A percentile compares a stretch with the other conserved stretches of the same genome.
Evolutionary conservation across 2,329 filamentous ascomycete species (phyloP).

Genomic region (Penicillium sp.): DNA sequence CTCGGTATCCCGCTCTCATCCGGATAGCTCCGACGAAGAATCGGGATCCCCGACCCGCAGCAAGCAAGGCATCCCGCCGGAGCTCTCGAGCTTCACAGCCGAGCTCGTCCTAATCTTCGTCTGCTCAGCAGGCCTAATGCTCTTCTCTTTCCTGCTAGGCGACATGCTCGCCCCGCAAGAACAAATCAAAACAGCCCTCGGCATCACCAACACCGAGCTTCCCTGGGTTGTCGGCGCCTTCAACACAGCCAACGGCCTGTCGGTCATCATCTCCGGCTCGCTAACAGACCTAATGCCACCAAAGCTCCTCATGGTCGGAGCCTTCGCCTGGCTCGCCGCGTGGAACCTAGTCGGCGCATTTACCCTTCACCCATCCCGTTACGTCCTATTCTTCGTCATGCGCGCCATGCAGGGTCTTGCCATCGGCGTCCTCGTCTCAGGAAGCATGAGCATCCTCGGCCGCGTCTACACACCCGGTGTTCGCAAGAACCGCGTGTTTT

Average conservation of each 20-base stretch:
- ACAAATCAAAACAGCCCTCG: constrained; percentile 37
- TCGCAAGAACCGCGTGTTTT: constrained; percentile 50
- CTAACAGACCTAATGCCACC: constrained; percentile 42
- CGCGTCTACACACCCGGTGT: constrained; percentile 45
- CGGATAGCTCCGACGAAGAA: constrained; percentile 16
- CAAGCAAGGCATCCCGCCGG: constrained; percentile 38
- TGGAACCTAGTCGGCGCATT: constrained; percentile 43
- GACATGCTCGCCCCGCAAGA: constrained; percentile 43
- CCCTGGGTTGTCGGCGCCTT: constrained; percentile 46
- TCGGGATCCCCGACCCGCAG: constrained; percentile 18
- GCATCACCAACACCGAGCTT: constrained; percentile 39
- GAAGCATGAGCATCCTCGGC: constrained; percentile 49
- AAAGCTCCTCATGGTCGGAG: constrained; percentile 42
- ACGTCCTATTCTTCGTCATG: constrained; percentile 38
- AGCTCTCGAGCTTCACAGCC: constrained; percentile 39
- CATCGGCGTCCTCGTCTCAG: constrained; percentile 50
- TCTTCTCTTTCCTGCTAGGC: constrained; percentile 44
- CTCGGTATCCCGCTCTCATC: constrained; percentile 11
- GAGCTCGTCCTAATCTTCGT: constrained; percentile 44
- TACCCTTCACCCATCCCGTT: constrained; percentile 35
- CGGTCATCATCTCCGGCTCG: constrained; percentile 41
- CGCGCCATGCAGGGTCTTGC: constrained; percentile 48
- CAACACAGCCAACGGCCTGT: constrained; percentile 43
- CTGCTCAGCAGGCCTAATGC: constrained; percentile 44
- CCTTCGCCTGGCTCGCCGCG: constrained; percentile 42